phyloP scores from a whole-genome alignment of 2,329 filamentous ascomycete genomes.

The Cercospora beticola region DNA sequence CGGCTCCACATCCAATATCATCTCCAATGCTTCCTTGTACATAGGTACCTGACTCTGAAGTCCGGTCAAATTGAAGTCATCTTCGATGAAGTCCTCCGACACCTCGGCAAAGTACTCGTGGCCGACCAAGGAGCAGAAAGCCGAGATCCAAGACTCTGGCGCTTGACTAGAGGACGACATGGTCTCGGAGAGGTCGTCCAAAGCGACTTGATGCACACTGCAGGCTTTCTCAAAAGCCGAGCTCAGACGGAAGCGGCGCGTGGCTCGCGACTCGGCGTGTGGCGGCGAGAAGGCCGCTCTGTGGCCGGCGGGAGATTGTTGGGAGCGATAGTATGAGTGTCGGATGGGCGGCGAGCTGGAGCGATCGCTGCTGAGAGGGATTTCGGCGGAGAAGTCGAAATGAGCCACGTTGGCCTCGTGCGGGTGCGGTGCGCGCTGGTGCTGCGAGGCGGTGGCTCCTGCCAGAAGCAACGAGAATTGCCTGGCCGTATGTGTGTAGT shows the following conservation, averaged over 20 bases:
- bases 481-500: neutral
- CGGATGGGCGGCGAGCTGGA: slow-evolving; percentile 10
- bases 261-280: slow-evolving; percentile 15
- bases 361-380: slow-evolving; percentile 19
- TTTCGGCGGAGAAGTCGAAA: slow-evolving; percentile 11
- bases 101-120: slow-evolving; percentile 99
- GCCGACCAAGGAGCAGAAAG: slow-evolving; percentile 90
- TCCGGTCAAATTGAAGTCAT: slow-evolving; percentile 98
- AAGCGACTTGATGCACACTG: slow-evolving; percentile 28
- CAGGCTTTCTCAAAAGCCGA: slow-evolving; percentile 35
- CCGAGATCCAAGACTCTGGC: slow-evolving; percentile 93
- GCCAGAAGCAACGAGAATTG: slow-evolving; percentile 2
- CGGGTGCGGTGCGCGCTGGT: neutral
- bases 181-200: slow-evolving; percentile 31
- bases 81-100: slow-evolving; percentile 97
- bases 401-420: slow-evolving; percentile 10
- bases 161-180: slow-evolving; percentile 60
- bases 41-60: slow-evolving; percentile 93
- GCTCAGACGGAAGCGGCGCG: slow-evolving; percentile 30
- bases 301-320: slow-evolving; percentile 1
- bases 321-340: slow-evolving; percentile 4
- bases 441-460: neutral
- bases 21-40: slow-evolving; percentile 98
- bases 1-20: slow-evolving; percentile 97
- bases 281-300: slow-evolving; percentile 8